Percentiles rank a stretch among this genome's conserved stretches.
Conservation (phyloP, 805 yeast genomes). For the Lachancea meyersii region DNA sequence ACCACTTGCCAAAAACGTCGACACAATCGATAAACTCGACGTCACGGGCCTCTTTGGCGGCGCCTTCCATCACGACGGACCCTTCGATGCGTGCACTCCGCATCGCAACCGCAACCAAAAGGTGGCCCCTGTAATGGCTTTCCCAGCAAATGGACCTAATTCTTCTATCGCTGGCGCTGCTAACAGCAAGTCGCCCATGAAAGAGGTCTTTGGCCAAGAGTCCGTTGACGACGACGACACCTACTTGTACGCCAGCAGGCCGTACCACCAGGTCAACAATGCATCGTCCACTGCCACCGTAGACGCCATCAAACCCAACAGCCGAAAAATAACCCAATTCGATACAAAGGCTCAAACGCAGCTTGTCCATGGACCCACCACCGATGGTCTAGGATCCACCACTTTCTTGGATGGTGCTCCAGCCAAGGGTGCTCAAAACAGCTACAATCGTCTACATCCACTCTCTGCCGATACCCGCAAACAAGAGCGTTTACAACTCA, state of each 20-base stretch:
- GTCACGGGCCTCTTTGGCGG: constrained; percentile 94
- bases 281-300: constrained; percentile 18
- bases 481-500: constrained; percentile 13
- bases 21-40: constrained; percentile 90
- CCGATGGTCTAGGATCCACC: constrained; percentile 85
- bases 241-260: constrained; percentile 24
- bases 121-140: constrained; percentile 90
- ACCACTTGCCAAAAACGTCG: constrained; percentile 62
- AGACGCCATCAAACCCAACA: constrained; percentile 45
- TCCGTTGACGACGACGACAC: constrained; percentile 47
- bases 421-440: constrained; percentile 50
- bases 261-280: constrained; percentile 13
- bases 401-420: constrained; percentile 97
- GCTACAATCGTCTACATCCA: constrained; percentile 32
- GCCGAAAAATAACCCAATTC: constrained; percentile 50
- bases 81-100: constrained; percentile 97
- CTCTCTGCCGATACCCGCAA: constrained; percentile 31
- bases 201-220: constrained; percentile 69
- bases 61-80: constrained; percentile 97
- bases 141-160: constrained; percentile 94
- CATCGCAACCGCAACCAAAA: constrained; percentile 75
- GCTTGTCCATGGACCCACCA: constrained; percentile 78
- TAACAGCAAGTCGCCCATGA: constrained; percentile 57
- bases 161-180: constrained; percentile 69
- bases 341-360: constrained; percentile 63